phyloP scores from a whole-genome alignment of 192 early-diverging fungal genomes.

The Backusella westeae region DNA sequence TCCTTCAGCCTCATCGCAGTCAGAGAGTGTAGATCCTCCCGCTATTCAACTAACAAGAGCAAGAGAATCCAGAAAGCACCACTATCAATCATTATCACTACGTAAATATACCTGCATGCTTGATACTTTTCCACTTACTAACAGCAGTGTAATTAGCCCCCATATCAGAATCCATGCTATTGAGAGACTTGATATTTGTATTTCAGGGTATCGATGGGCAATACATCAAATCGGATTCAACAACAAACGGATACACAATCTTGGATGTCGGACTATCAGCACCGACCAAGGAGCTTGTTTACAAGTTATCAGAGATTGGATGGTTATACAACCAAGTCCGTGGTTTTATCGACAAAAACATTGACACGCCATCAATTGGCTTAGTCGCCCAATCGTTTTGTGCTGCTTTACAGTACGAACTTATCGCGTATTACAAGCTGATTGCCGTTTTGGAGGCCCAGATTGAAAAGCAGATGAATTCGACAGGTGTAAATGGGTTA shows the following conservation, averaged over 20 bases:
- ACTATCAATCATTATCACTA: not conserved
- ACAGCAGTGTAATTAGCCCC: not conserved
- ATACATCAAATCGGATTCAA: slow-evolving; percentile 65
- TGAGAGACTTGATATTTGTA: slow-evolving; percentile 87
- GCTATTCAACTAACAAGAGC: slow-evolving; percentile 21
- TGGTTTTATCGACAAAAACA: slow-evolving; percentile 47
- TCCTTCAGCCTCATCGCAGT: not conserved
- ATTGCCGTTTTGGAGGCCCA: slow-evolving; percentile 85
- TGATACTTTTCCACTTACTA: not conserved
- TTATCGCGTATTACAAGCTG: slow-evolving; percentile 81
- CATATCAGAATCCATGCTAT: slow-evolving; percentile 54
- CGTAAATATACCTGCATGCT: not conserved
- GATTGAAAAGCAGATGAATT: slow-evolving; percentile 44
- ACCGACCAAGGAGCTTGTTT: slow-evolving; percentile 65
- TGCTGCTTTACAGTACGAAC: slow-evolving; percentile 74
- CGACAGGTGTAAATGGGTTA: slow-evolving; percentile 47
- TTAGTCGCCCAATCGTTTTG: slow-evolving; percentile 71
- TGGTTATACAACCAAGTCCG: slow-evolving; percentile 69
- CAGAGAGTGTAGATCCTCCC: not conserved
- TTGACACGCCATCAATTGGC: slow-evolving; percentile 48
- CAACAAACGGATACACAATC: slow-evolving; percentile 51
- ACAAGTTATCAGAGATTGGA: slow-evolving; percentile 75
- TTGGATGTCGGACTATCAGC: slow-evolving; percentile 51
- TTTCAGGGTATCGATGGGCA: slow-evolving; percentile 94
- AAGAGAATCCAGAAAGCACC: not conserved